Evolutionary conservation across 441 rosid genomes (phyloP), one percentile per base, ranked within the genome.

Genomic region (Bocquillonia castaneifolia): DNA sequence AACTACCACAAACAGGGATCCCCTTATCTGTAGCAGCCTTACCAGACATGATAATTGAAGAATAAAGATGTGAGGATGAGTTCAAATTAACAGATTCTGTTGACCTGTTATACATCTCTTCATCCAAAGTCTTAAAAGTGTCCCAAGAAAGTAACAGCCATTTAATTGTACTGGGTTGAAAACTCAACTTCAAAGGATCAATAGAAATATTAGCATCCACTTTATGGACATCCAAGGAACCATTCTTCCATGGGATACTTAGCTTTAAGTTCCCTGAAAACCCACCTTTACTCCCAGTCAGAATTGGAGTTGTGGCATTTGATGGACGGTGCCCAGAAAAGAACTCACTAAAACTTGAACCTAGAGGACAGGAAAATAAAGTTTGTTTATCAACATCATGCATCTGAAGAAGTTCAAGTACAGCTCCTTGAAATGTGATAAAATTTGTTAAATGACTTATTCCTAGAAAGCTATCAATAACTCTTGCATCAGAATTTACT

Each of bases 191-290:
- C 77, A 96, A 44, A 58, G 98, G 98, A 80, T 91, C 92, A 72
- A 91, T 40, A 59, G 72, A 80, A 77, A 91, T 79, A 83, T 89
- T 88, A 26, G 92, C 93, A 82, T 92, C 92, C 80, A 96, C 88
- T 78, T 83, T 88, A 76, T 86, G 85, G 60, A 96, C 87, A 76
- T 96, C 98, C 74, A 92, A 77, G 47, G 92, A 85, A 80, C 97
- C 99, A 82, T 96, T 83, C 80, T 79, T 88, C 96, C 98, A 96
- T 44, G 99, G 99, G 72, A 96, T 92, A 80, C 92, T 92, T 67
- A 91, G 81, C 76, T 79, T 91, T 69, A 96, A 71, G 76, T 78
- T 84, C 74, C 99, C 99, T 12, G 98, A 91, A 79, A 92, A 84
- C 71, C 96, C 93, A 75, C 85, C 96, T 77, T 79, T 76, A 71